A percentile compares a stretch with the other conserved stretches of the same genome.
phyloP scores from a whole-genome alignment of 768 basidiomycete genomes.

The Coprinopsis cinerea region DNA sequence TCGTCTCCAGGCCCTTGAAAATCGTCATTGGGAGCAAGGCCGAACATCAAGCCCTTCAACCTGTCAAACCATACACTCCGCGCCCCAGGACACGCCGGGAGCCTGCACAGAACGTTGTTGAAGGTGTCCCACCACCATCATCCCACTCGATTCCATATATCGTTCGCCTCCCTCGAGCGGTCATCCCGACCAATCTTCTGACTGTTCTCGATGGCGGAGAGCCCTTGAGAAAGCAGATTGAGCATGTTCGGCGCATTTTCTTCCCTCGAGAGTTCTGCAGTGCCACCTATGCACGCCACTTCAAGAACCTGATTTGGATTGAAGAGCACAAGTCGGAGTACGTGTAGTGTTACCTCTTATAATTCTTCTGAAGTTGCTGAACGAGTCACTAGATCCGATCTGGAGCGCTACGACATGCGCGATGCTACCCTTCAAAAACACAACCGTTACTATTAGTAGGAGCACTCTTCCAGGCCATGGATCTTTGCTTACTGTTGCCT shows the following conservation, averaged over 20 bases:
- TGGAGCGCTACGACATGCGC: slow-evolving; percentile 32
- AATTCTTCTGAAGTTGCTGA: slow-evolving; percentile 1
- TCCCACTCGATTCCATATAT: slow-evolving; percentile 38
- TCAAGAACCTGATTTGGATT: slow-evolving; percentile 49
- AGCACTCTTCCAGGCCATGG: neutral
- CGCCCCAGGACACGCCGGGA: slow-evolving; percentile 26
- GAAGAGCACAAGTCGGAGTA: slow-evolving; percentile 46
- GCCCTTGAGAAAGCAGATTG: slow-evolving; percentile 24
- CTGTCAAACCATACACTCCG: slow-evolving; percentile 41
- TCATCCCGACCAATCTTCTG: slow-evolving; percentile 31
- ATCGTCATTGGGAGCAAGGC: slow-evolving; percentile 40
- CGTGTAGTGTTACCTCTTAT: slow-evolving; percentile 10
- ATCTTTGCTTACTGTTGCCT: neutral
- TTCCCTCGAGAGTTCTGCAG: slow-evolving; percentile 33
- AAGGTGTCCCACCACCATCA: slow-evolving; percentile 38
- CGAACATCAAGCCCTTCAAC: slow-evolving; percentile 41
- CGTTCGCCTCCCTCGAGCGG: slow-evolving; percentile 29
- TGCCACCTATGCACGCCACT: slow-evolving; percentile 37
- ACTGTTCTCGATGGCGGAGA: slow-evolving; percentile 24
- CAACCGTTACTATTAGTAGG: slow-evolving; percentile 36
- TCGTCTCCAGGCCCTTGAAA: slow-evolving; percentile 40
- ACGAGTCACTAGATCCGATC: slow-evolving; percentile 28
- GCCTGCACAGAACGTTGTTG: slow-evolving; percentile 30
- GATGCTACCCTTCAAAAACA: slow-evolving; percentile 27
- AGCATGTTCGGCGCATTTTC: slow-evolving; percentile 24